These are phyloP conservation scores for Noccaea caerulescens DNA, from an alignment of 345 rosid genomes.

Conservation along the genomic window DNA sequence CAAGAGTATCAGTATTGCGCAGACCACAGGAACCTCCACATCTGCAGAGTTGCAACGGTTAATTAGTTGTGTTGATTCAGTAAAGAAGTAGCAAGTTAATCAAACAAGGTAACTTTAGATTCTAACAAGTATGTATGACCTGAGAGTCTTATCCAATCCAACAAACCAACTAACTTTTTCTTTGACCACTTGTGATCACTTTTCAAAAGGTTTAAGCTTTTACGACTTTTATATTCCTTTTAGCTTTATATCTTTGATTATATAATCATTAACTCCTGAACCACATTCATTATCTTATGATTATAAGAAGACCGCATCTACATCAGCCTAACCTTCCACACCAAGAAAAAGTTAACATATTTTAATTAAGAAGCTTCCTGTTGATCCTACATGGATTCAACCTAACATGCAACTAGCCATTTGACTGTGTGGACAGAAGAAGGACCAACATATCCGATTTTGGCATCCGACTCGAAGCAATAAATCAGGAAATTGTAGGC, in stretches of 20 bases:
- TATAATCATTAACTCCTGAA: conserved; percentile 29
- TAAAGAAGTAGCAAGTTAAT: conserved; percentile 3
- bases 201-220: conserved; percentile 32
- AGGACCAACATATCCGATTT: background rate
- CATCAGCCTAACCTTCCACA: conserved; percentile 39
- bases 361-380: conserved; percentile 32
- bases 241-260: conserved; percentile 25
- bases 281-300: conserved; percentile 35
- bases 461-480: background rate
- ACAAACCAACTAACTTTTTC: conserved; percentile 5
- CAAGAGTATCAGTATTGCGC: conserved; percentile 67
- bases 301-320: conserved; percentile 25
- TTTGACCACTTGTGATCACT: conserved; percentile 38
- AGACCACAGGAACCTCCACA: conserved; percentile 80
- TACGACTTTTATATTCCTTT: conserved; percentile 31
- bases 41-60: conserved; percentile 53
- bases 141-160: conserved; percentile 36
- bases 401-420: conserved; percentile 33
- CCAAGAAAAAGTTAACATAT: background rate
- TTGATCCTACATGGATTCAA: conserved; percentile 33
- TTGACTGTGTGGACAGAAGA: background rate
- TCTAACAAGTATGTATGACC: background rate
- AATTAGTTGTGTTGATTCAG: conserved; percentile 4
- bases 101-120: conserved; percentile 17
- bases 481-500: background rate